Evolutionary conservation across 2,329 filamentous ascomycete species (phyloP).

Genomic region (Trichoderma gracile): DNA sequence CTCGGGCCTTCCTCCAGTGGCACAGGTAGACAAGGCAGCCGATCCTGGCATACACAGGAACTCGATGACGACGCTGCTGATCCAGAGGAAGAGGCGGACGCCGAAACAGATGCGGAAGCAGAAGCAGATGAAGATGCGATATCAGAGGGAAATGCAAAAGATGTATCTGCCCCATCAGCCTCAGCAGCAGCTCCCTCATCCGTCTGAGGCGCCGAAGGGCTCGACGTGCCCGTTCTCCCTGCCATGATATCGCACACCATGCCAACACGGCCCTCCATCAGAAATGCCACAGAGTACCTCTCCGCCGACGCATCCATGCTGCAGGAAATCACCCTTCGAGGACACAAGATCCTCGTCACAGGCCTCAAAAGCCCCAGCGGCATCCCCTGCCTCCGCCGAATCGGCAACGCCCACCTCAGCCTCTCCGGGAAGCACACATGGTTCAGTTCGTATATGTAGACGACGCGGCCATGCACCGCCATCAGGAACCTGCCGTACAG

Average conservation of each 20-base stretch:
- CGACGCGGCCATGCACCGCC: slow-evolving; percentile 52
- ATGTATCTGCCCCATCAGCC: slow-evolving; percentile 23
- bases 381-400: slow-evolving; percentile 31
- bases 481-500: slow-evolving; percentile 60
- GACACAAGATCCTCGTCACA: slow-evolving; percentile 57
- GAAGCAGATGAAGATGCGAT: no score
- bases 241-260: slow-evolving; percentile 58
- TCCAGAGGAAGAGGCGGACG: neutral
- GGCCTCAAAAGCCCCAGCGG: slow-evolving; percentile 41
- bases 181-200: slow-evolving; percentile 7
- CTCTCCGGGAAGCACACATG: slow-evolving; percentile 38
- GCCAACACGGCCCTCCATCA: slow-evolving; percentile 61
- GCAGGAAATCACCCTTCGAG: slow-evolving; percentile 56
- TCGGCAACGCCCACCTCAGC: slow-evolving; percentile 34
- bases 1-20: slow-evolving; percentile 38
- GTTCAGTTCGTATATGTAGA: slow-evolving; percentile 56
- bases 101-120: neutral
- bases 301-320: slow-evolving; percentile 63
- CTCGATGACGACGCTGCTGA: neutral
- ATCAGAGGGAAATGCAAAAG: neutral
- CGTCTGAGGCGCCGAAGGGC: slow-evolving; percentile 8
- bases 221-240: slow-evolving; percentile 25
- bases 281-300: slow-evolving; percentile 56
- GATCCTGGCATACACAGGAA: slow-evolving; percentile 33
- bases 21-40: slow-evolving; percentile 31